Evolutionary conservation across 2,329 filamentous ascomycete genomes (phyloP).

Genomic region (Thielaviopsis musarum): DNA sequence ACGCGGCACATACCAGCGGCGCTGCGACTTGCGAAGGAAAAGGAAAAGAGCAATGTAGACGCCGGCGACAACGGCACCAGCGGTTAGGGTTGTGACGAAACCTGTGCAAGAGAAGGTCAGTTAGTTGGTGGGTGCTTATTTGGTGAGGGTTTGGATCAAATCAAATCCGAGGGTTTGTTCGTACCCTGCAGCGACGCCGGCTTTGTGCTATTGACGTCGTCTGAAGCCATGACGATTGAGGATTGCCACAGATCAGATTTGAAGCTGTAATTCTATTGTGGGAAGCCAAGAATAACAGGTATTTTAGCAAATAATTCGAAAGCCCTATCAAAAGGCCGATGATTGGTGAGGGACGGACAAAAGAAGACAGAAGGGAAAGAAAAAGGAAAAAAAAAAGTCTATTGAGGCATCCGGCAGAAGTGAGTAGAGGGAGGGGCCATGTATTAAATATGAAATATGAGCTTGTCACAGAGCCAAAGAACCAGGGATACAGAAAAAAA

Average conservation of each 20-base stretch:
- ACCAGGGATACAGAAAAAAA: neutral
- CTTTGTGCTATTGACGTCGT: neutral
- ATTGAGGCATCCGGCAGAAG: neutral
- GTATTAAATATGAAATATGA: neutral
- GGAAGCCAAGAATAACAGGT: neutral
- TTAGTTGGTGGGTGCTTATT: neutral
- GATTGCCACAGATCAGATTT: neutral
- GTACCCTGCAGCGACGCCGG: slow-evolving; percentile 11
- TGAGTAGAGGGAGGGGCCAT: neutral
- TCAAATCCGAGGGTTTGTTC: neutral
- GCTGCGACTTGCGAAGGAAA: slow-evolving; percentile 26
- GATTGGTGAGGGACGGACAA: neutral
- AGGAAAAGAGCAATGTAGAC: slow-evolving; percentile 29
- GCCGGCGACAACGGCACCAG: slow-evolving; percentile 25
- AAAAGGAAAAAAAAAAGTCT: neutral
- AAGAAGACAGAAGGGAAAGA: neutral
- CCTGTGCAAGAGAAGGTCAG: slow-evolving; percentile 5
- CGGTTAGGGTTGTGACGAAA: slow-evolving; percentile 32
- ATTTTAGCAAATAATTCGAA: neutral
- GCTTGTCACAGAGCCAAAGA: neutral
- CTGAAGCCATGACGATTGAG: slow-evolving; percentile 5
- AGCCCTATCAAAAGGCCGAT: neutral
- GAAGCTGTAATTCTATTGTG: neutral
- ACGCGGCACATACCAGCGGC: slow-evolving; percentile 32
- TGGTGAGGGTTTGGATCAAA: neutral